A percentile compares a stretch with the other conserved stretches of the same genome.
Evolutionary conservation across 352 stramenopile genomes (phyloP).

Genomic region (Globisporangium splendens): DNA sequence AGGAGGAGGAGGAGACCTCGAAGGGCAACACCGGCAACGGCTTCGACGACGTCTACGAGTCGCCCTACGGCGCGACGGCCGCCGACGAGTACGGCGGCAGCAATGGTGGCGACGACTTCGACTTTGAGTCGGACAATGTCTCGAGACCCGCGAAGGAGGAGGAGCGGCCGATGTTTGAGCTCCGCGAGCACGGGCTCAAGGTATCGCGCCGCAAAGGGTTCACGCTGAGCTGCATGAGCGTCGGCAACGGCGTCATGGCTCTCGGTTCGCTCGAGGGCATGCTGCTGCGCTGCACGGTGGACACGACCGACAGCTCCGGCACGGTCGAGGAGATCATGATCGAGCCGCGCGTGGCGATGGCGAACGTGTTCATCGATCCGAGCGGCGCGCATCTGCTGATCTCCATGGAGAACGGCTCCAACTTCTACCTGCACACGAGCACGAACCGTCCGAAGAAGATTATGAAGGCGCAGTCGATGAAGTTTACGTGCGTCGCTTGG

Average conservation of each 20-base stretch:
- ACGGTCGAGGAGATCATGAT: slow-evolving; percentile 88
- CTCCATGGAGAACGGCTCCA: slow-evolving; percentile 86
- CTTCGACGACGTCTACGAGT: slow-evolving; percentile 31
- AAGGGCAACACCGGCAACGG: slow-evolving; percentile 15
- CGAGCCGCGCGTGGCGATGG: slow-evolving; percentile 80
- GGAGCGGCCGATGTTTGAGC: slow-evolving; percentile 82
- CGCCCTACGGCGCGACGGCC: slow-evolving; percentile 20
- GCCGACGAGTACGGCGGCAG: slow-evolving; percentile 18
- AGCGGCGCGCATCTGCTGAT: slow-evolving; percentile 78
- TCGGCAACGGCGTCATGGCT: slow-evolving; percentile 78
- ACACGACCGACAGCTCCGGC: slow-evolving; percentile 70
- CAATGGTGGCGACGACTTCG: slow-evolving; percentile 67
- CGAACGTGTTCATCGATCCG: slow-evolving; percentile 77
- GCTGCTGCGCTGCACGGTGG: slow-evolving; percentile 73
- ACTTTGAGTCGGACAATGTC: slow-evolving; percentile 66
- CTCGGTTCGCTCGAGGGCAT: slow-evolving; percentile 82
- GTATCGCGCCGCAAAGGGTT: slow-evolving; percentile 83
- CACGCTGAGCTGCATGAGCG: slow-evolving; percentile 75
- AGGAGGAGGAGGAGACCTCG: slow-evolving; percentile 65
- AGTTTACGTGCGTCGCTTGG: slow-evolving; percentile 82
- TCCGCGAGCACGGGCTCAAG: slow-evolving; percentile 84
- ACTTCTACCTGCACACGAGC: slow-evolving; percentile 81
- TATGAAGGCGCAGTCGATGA: slow-evolving; percentile 73
- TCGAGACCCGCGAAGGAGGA: slow-evolving; percentile 43
- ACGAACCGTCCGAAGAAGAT: slow-evolving; percentile 83